Evolutionary conservation across 805 yeast genomes (phyloP).

Genomic region (Candida caryicola): DNA sequence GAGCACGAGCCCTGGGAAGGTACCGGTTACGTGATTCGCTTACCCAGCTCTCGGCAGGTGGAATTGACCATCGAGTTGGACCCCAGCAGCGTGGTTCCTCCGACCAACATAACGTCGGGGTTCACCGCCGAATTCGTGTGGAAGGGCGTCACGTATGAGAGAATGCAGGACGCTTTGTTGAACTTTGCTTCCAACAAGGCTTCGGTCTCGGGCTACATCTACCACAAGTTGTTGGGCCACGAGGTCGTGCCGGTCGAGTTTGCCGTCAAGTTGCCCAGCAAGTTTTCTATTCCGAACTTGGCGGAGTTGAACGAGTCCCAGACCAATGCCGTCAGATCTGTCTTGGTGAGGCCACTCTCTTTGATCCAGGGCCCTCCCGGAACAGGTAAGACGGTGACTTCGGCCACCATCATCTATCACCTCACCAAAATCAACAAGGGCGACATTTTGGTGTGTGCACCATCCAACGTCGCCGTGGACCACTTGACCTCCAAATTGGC

Average conservation of each 20-base stretch:
- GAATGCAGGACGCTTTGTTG: constrained; percentile 80
- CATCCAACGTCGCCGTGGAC: constrained; percentile 93
- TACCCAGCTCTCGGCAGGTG: constrained; percentile 66
- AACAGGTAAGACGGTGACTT: constrained; percentile 92
- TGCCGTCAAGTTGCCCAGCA: constrained; percentile 58
- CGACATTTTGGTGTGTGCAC: constrained; percentile 84
- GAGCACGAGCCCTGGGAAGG: constrained; percentile 67
- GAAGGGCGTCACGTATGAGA: constrained; percentile 78
- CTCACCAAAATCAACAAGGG: constrained; percentile 58
- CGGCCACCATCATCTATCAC: constrained; percentile 84
- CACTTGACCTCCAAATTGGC: constrained; percentile 76
- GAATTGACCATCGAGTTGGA: constrained; percentile 69
- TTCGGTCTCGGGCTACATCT: constrained; percentile 70
- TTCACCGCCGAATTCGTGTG: constrained; percentile 86
- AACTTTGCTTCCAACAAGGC: constrained; percentile 66
- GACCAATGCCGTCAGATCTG: constrained; percentile 68
- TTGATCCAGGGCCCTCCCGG: constrained; percentile 92
- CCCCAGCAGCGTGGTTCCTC: constrained; percentile 35
- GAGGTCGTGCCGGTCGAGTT: constrained; percentile 64
- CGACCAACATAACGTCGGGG: constrained; percentile 57
- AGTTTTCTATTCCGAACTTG: constrained; percentile 62
- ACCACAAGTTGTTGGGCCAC: constrained; percentile 78
- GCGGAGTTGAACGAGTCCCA: constrained; percentile 77
- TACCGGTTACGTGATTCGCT: constrained; percentile 64
- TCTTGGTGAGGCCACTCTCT: constrained; percentile 67